phyloP scores from a whole-genome alignment of 441 rosid species.

The Populus tomentosa region DNA sequence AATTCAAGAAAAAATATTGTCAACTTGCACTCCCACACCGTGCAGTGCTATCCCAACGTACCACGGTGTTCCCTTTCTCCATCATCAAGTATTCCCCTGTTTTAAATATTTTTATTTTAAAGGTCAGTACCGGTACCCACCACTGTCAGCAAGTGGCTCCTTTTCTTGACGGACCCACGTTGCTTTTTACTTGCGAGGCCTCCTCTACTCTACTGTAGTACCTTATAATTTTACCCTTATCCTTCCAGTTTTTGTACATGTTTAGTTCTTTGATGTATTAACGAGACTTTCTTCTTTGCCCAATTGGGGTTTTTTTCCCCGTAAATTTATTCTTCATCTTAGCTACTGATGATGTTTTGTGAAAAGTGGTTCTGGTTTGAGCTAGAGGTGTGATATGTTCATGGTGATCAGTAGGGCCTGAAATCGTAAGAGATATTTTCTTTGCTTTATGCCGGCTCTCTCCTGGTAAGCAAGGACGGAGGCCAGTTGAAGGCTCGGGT shows the following conservation, averaged over 20 bases:
- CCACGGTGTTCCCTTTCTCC: conserved; percentile 23
- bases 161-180: not conserved
- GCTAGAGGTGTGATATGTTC: not conserved
- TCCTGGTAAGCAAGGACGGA: not conserved
- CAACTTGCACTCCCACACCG: too few species aligned
- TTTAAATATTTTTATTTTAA: not conserved
- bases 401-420: not conserved
- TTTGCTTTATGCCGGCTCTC: not conserved
- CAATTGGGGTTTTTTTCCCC: not conserved
- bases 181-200: not conserved
- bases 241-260: not conserved
- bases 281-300: not conserved
- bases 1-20: too few species aligned
- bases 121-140: not conserved
- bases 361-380: not conserved
- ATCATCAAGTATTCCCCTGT: conserved; percentile 17
- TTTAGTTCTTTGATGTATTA: not conserved
- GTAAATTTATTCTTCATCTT: not conserved
- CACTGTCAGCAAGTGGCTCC: not conserved
- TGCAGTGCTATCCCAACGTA: conserved; percentile 9
- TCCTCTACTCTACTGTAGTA: not conserved
- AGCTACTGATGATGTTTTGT: not conserved
- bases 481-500: too few species aligned
- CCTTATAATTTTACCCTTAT: not conserved
- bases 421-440: not conserved